Evolutionary conservation across 2,329 filamentous ascomycete species (phyloP).

Genomic region (Venturia oleaginea): DNA sequence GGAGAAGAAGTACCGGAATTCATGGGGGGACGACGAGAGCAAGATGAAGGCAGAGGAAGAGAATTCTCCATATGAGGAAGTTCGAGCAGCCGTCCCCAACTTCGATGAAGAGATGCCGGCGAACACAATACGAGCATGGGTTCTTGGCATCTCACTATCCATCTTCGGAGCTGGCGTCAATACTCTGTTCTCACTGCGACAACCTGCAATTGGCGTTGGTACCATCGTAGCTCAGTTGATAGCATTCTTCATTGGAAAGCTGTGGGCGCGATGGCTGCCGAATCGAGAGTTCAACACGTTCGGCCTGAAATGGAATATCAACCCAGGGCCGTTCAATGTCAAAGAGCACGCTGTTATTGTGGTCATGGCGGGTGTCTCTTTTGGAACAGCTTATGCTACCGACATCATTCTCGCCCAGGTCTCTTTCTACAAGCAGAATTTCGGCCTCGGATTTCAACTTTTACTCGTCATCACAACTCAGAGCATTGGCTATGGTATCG

Average conservation of each 20-base stretch:
- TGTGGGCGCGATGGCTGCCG: slow-evolving; percentile 48
- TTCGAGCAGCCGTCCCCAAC: slow-evolving; percentile 19
- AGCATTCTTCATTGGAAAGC: slow-evolving; percentile 36
- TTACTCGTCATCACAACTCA: slow-evolving; percentile 19
- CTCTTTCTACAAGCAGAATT: slow-evolving; percentile 60
- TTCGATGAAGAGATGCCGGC: slow-evolving; percentile 21
- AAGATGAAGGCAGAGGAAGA: slow-evolving; percentile 13
- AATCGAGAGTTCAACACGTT: slow-evolving; percentile 43
- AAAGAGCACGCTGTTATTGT: slow-evolving; percentile 55
- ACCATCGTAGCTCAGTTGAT: slow-evolving; percentile 24
- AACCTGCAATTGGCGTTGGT: slow-evolving; percentile 23
- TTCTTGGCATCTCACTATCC: slow-evolving; percentile 23
- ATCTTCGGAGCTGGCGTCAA: slow-evolving; percentile 23
- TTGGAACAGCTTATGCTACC: slow-evolving; percentile 55
- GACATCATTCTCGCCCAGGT: slow-evolving; percentile 64
- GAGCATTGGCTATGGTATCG: slow-evolving; percentile 21
- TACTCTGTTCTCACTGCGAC: slow-evolving; percentile 24
- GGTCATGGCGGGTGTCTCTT: slow-evolving; percentile 53
- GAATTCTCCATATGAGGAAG: slow-evolving; percentile 20
- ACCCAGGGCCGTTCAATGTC: slow-evolving; percentile 50
- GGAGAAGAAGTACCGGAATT: slow-evolving; percentile 4
- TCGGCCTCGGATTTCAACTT: slow-evolving; percentile 21
- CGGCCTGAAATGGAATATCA: slow-evolving; percentile 48
- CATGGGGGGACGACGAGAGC: slow-evolving; percentile 5
- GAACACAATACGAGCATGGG: slow-evolving; percentile 25